Percentiles rank a stretch among this genome's conserved stretches.
phyloP scores from a whole-genome alignment of 441 rosid genomes.

The Bocquillonia castaneifolia region DNA sequence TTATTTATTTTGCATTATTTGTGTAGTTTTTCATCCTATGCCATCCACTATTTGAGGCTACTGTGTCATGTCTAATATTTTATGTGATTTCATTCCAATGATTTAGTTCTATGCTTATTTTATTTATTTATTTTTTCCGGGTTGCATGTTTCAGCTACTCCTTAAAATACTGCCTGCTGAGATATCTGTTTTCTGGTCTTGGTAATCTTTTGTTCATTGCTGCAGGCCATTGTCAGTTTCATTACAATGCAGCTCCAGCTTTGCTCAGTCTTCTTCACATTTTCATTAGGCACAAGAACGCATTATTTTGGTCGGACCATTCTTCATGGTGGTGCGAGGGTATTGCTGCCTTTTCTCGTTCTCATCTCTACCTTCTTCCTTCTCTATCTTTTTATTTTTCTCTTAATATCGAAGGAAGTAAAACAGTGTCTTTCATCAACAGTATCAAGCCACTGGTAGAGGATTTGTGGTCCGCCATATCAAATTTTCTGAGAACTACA shows the following conservation, averaged over 20 bases:
- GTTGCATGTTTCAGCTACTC: not conserved
- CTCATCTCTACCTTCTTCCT: not conserved
- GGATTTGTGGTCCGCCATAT: slow-evolving; percentile 97
- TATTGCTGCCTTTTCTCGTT: slow-evolving; percentile 28
- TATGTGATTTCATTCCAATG: no score
- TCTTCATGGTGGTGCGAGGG: slow-evolving; percentile 99
- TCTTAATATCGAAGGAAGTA: slow-evolving; percentile 19
- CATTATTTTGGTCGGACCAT: slow-evolving; percentile 98
- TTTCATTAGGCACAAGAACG: slow-evolving; percentile 92
- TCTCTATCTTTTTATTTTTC: slow-evolving; percentile 1
- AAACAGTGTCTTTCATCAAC: slow-evolving; percentile 29
- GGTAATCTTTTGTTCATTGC: slow-evolving; percentile 19
- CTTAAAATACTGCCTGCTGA: not conserved
- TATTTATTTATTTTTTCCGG: not conserved
- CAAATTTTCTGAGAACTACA: slow-evolving; percentile 89
- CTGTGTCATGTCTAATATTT: no score
- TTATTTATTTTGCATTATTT: not conserved
- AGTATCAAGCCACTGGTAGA: slow-evolving; percentile 98
- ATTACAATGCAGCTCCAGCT: slow-evolving; percentile 96
- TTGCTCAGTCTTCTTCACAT: slow-evolving; percentile 95
- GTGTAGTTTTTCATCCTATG: slow-evolving; percentile 1
- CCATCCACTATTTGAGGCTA: not conserved
- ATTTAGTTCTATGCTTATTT: no score
- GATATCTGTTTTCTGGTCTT: not conserved
- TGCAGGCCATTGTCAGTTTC: slow-evolving; percentile 92